Evolutionary conservation across 2,329 filamentous ascomycete genomes (phyloP).

Genomic region (Thielaviopsis musarum): DNA sequence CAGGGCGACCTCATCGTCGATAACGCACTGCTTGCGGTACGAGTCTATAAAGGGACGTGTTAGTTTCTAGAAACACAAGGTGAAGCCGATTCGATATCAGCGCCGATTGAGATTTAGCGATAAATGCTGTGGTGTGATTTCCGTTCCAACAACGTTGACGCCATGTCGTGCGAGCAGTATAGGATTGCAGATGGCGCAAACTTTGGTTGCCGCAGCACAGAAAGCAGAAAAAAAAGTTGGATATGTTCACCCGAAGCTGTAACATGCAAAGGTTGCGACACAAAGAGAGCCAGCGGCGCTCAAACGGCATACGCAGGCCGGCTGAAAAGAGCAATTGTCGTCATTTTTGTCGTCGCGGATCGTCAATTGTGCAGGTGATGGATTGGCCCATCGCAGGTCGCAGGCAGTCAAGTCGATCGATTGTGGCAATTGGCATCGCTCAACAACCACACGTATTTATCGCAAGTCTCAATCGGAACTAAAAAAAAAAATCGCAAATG

Average conservation of each 20-base stretch:
- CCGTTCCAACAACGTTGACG: background rate
- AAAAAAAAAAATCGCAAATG: background rate
- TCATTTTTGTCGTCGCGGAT: no score
- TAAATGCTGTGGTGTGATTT: background rate
- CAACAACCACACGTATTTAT: background rate
- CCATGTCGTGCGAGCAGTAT: background rate
- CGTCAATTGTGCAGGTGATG: no score
- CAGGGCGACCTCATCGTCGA: slow-evolving; percentile 93
- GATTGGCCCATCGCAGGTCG: background rate
- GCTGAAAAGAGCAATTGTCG: no score
- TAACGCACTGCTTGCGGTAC: slow-evolving; percentile 98
- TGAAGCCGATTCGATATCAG: background rate
- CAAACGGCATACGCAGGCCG: no score
- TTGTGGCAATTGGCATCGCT: background rate
- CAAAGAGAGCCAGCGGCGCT: no score
- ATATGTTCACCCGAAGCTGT: no score
- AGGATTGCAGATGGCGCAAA: background rate
- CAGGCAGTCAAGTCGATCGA: background rate
- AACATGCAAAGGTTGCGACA: no score
- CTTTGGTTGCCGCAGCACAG: background rate
- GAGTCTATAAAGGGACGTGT: slow-evolving; percentile 47
- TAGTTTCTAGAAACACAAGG: background rate
- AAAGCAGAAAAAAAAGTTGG: background rate
- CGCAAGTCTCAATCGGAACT: background rate
- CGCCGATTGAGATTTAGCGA: background rate